Evolutionary conservation across 2,329 filamentous ascomycete genomes (phyloP), one percentile per base, ranked within the genome.

Genomic region (Annulohypoxylon truncatum): DNA sequence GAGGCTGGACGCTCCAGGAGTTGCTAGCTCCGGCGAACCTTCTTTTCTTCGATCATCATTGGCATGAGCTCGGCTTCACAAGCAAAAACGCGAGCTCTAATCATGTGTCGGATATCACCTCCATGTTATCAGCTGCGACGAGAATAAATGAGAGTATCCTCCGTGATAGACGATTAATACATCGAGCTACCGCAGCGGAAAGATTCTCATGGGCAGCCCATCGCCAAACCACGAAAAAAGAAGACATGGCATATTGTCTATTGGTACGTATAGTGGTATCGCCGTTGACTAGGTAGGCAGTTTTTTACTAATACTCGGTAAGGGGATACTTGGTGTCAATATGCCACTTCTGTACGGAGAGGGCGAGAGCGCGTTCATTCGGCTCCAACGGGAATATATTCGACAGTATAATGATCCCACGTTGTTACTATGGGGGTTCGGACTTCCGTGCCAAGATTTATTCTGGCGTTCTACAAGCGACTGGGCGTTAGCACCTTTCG

Each of bases 161-260:
- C 6, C 20, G 20, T 24, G 5, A 18, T 7, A 12, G 18, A 6
- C 42, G 20, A 2, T 13, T 13, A 2, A 46, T 46, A 4, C 42
- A 46, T 26, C 10, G 1, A 6, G 3, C 18, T 4, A 46, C 42
- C 20, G 42, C 42, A 18, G 47, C 47, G 7, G 26, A 51, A 13
- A 12, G 15, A 13, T 31, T 51, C 2, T 31, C 26, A 3, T 51
- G 47, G 47, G 47, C 47, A 22, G 26, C 47, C 4, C 26, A 13
- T 3, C 26, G 47, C 9, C 9, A 31, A 10, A 35, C 47, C 4
- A 31, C 47, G 35, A 18, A 28, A 31, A 31, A 51, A 28, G 28
- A 51, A 24, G 47, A 51, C n/a, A 33, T 51, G 15, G 47, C 47
- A 6, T 51, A 51, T 33, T 51, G 47, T 28, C 10, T 35, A 31